Conservation (phyloP, 2,329 filamentous ascomycete species). For the Nemania sp. region DNA sequence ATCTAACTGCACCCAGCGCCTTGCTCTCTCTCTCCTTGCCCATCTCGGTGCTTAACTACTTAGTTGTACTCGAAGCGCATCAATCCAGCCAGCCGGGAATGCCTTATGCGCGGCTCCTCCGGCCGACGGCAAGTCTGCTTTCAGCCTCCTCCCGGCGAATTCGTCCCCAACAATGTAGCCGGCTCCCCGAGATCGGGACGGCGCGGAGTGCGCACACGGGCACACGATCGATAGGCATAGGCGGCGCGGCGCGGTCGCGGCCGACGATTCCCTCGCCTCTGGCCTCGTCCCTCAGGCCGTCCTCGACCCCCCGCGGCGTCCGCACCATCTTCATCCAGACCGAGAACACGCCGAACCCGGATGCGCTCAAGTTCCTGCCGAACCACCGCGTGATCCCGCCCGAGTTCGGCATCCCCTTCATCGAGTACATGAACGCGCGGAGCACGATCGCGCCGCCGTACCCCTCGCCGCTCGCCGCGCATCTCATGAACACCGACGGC, state of each 20-base stretch:
- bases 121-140: slow-evolving; percentile 37
- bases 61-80: neutral
- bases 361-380: slow-evolving; percentile 94
- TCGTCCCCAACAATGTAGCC: slow-evolving; percentile 26
- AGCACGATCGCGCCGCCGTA: slow-evolving; percentile 87
- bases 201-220: slow-evolving; percentile 39
- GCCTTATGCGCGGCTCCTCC: slow-evolving; percentile 35
- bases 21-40: too few relatives aligned
- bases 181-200: slow-evolving; percentile 32
- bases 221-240: slow-evolving; percentile 33
- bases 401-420: slow-evolving; percentile 72
- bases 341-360: slow-evolving; percentile 89
- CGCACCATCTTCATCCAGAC: slow-evolving; percentile 98
- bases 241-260: slow-evolving; percentile 31
- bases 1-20: too few relatives aligned
- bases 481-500: slow-evolving; percentile 91
- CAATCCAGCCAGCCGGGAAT: slow-evolving; percentile 23
- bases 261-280: slow-evolving; percentile 15
- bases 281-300: slow-evolving; percentile 9
- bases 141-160: slow-evolving; percentile 32
- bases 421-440: slow-evolving; percentile 90
- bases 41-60: neutral
- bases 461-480: slow-evolving; percentile 86
- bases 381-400: slow-evolving; percentile 85
- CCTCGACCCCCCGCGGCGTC: slow-evolving; percentile 42